phyloP scores from a whole-genome alignment of 768 basidiomycete genomes.

The Mycena vulgaris region DNA sequence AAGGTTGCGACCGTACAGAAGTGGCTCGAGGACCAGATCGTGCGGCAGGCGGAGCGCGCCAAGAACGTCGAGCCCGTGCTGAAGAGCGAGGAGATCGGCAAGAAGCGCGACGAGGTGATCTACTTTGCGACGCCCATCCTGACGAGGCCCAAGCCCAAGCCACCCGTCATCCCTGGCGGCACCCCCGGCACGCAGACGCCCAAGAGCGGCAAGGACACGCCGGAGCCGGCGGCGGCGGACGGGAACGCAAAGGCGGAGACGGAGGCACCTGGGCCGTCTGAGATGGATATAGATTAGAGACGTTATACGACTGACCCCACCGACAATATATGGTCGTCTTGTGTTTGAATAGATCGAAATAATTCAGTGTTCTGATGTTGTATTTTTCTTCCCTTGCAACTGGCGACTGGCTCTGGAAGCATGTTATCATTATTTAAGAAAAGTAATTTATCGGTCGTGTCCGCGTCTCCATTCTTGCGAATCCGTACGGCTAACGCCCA shows the following conservation, averaged over 20 bases:
- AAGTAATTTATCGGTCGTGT: not conserved
- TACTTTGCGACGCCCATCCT: slow-evolving; percentile 94
- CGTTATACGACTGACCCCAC: slow-evolving; percentile 13
- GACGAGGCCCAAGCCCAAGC: slow-evolving; percentile 93
- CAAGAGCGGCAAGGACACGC: slow-evolving; percentile 73
- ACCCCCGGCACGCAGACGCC: slow-evolving; percentile 85
- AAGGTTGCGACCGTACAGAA: slow-evolving; percentile 91
- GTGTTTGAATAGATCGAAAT: slow-evolving; percentile 32
- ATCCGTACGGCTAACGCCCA: not conserved
- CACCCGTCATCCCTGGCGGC: slow-evolving; percentile 64
- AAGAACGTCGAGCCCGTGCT: slow-evolving; percentile 93
- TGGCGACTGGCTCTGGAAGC: not conserved
- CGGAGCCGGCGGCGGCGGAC: slow-evolving; percentile 61
- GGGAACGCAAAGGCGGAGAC: slow-evolving; percentile 53
- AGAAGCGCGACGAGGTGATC: slow-evolving; percentile 94
- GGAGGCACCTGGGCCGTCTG: slow-evolving; percentile 67
- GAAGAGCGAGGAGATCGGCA: slow-evolving; percentile 84
- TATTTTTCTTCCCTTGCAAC: slow-evolving; percentile 6
- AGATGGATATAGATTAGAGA: slow-evolving; percentile 87
- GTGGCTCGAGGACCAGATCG: slow-evolving; percentile 96
- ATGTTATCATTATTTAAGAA: not conserved
- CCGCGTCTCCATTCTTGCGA: not conserved
- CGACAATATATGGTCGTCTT: slow-evolving; percentile 24
- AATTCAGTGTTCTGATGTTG: slow-evolving; percentile 33
- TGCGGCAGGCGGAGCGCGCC: slow-evolving; percentile 87